Evolutionary conservation across 2,329 filamentous ascomycete genomes (phyloP), one percentile per base, ranked within the genome.

Genomic region (Penicillium sp.): DNA sequence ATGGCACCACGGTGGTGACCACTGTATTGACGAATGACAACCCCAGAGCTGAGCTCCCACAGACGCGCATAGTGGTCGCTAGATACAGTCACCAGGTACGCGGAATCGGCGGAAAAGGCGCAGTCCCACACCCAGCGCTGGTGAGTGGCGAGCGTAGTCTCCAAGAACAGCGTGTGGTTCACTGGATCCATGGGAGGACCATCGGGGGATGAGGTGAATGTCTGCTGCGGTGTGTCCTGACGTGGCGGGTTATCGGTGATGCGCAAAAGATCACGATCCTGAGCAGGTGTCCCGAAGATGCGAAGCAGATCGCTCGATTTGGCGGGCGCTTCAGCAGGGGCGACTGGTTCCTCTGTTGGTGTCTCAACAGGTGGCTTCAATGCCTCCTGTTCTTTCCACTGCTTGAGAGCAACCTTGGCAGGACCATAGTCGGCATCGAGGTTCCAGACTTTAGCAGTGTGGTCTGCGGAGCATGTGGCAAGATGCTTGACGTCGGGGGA

Each of bases 111-210:
- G 57, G 89, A 93, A 75, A 97, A 97, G 1, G 92, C 92, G 67
- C 92, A 97, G 72, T 97, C 92, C 92, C 92, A 97, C 1, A 97
- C 92, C 92, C 92, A 97, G 50, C 92, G 87, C 76, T 97, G 92
- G 75, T 97, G 92, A 50, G 89, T 90, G 21, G 89, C 89, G 1
- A 97, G 83, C 1, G 91, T 95, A 3, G 91, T 92, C 74, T 96
- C 90, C 18, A 96, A 83, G 9, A 88, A 88, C 63, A 94, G 40
- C 80, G 87, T 72, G 81, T 83, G 8, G 69, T 75, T 67, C 69
- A 72, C 62, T 45, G 73, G 67, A 59, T 76, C 67, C 62, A 76
- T 74, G 40, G 72, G 74, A 13, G 72, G 72, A 2, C 71, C 72
- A 50, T 72, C 74, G 1, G 70, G 71, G 44, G 71, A 66, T 29